These are phyloP conservation scores for Stenogyne calaminthoides DNA, from an alignment of 305 asterid species.

Conservation along the genomic window DNA sequence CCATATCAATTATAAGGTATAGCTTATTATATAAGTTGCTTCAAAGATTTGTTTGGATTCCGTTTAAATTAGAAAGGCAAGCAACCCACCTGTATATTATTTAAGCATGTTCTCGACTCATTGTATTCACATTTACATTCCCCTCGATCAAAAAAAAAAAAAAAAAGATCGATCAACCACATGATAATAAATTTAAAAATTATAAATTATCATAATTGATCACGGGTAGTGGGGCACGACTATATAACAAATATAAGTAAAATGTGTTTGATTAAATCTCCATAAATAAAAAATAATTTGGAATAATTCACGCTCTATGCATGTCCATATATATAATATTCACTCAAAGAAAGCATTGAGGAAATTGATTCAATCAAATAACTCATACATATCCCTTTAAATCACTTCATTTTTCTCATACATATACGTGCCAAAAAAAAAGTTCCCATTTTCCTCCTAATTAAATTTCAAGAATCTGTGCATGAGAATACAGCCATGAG, in stretches of 20 bases:
- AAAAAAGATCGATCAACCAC: not conserved
- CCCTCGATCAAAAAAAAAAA: not conserved
- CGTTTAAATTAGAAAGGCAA: not conserved
- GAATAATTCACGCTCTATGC: not conserved
- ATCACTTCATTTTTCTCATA: not conserved
- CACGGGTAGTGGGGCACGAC: not conserved
- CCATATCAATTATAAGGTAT: not conserved
- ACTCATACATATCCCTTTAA: not conserved
- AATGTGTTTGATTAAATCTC: not conserved
- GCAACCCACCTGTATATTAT: not conserved
- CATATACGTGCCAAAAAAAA: no score
- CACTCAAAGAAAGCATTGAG: no score
- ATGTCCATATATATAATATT: no score
- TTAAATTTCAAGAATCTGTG: constrained; percentile 27
- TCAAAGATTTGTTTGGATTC: not conserved
- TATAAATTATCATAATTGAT: not conserved
- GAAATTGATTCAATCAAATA: no score
- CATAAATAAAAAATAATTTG: not conserved
- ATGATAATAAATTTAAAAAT: not conserved
- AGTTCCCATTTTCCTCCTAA: not conserved
- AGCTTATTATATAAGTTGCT: not conserved
- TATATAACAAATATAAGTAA: not conserved
- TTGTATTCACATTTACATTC: not conserved
- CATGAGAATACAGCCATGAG: constrained; percentile 23
- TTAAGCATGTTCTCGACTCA: not conserved